A percentile compares a stretch with the other conserved stretches of the same genome.
These are phyloP conservation scores for Leccinum broughii DNA, from an alignment of 768 basidiomycete species.

Conservation along the genomic window DNA sequence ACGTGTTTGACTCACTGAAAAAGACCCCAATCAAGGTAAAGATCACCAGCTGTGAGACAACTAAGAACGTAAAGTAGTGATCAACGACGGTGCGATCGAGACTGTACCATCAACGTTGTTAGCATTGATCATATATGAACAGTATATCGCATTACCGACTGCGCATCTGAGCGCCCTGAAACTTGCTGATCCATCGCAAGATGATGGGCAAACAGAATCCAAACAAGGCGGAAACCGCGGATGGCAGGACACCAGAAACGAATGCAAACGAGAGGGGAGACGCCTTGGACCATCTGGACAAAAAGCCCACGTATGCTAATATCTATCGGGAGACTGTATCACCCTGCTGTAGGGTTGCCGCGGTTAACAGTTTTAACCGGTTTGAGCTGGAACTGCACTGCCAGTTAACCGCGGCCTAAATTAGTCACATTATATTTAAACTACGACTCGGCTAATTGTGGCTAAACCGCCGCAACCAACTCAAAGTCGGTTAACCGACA, in stretches of 20 bases:
- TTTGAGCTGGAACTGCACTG: too few relatives aligned
- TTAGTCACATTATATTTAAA: too few relatives aligned
- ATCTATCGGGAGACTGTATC: conserved; percentile 14
- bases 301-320: conserved; percentile 69
- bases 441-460: too few relatives aligned
- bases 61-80: conserved; percentile 91
- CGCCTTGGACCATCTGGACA: conserved; percentile 64
- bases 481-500: too few relatives aligned
- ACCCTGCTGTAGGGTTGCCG: too few relatives aligned
- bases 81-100: conserved; percentile 91
- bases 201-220: conserved; percentile 88
- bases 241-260: conserved; percentile 91
- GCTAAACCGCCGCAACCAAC: too few relatives aligned
- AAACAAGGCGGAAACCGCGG: conserved; percentile 84
- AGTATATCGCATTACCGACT: conserved; percentile 25
- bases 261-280: conserved; percentile 75
- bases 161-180: conserved; percentile 53
- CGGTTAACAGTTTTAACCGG: too few relatives aligned
- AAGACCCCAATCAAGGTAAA: conserved; percentile 91
- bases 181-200: conserved; percentile 80
- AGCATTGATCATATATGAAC: neutral
- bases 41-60: conserved; percentile 90
- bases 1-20: conserved; percentile 59
- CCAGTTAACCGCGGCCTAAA: too few relatives aligned
- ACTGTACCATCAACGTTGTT: conserved; percentile 40